A percentile compares a stretch with the other conserved stretches of the same genome.
Evolutionary conservation across 305 asterid genomes (phyloP).

Genomic region (Fraxinus sp.): DNA sequence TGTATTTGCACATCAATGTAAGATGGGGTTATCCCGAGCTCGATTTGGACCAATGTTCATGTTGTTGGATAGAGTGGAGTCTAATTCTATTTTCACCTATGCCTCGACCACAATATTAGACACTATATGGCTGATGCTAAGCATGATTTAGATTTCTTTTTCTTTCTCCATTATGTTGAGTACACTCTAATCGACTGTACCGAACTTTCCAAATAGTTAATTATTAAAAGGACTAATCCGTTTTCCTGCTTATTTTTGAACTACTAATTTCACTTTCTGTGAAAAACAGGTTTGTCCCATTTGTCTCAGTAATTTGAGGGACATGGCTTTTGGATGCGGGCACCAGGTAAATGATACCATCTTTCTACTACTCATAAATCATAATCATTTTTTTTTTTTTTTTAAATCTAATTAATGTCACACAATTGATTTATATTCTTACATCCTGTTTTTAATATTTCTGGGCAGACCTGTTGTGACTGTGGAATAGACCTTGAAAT

Average conservation of each 20-base stretch:
- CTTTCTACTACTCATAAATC: neutral
- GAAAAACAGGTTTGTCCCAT: constrained; percentile 50
- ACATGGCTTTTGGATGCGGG: constrained; percentile 72
- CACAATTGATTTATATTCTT: neutral
- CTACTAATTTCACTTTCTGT: constrained; percentile 10
- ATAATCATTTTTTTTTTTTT: neutral
- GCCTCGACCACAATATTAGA: neutral
- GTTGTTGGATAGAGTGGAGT: neutral
- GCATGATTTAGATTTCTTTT: neutral
- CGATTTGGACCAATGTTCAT: neutral
- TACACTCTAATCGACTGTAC: neutral
- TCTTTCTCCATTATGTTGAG: neutral
- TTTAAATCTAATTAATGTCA: neutral
- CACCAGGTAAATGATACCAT: constrained; percentile 47
- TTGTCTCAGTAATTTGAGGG: constrained; percentile 45
- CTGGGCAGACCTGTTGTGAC: constrained; percentile 53
- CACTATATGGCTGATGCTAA: neutral
- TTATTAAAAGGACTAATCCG: neutral
- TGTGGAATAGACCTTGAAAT: constrained; percentile 55
- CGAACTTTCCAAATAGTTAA: neutral
- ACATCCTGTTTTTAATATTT: neutral
- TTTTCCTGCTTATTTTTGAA: neutral
- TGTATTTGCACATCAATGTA: neutral
- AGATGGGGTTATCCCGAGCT: neutral
- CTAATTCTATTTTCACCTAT: neutral